These are phyloP conservation scores for Coemansia furcata DNA, from an alignment of 192 early-diverging fungal genomes.

Conservation along the genomic window DNA sequence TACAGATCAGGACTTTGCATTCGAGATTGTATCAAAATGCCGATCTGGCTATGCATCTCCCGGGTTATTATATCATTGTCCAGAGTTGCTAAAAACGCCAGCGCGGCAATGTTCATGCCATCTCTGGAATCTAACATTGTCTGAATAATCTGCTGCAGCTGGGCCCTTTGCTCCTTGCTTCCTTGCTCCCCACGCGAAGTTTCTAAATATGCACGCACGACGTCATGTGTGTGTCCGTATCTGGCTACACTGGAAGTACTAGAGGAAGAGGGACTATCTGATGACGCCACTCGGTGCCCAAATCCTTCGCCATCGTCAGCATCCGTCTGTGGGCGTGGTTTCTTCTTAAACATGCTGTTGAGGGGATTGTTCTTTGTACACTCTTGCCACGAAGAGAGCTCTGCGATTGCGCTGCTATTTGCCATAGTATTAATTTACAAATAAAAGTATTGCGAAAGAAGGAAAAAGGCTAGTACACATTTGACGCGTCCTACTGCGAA, in stretches of 20 bases:
- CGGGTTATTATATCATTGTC: constrained; percentile 1
- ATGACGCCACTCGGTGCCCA: neutral
- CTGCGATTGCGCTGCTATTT: constrained; percentile 28
- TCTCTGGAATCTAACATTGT: constrained; percentile 7
- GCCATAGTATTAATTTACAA: neutral
- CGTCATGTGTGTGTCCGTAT: constrained; percentile 5
- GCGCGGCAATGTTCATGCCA: constrained; percentile 1
- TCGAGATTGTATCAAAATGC: neutral
- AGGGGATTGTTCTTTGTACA: constrained; percentile 10
- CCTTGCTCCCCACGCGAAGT: constrained; percentile 5
- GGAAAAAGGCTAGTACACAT: neutral
- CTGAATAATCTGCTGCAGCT: neutral
- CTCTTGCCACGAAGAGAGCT: constrained; percentile 11
- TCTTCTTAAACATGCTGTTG: constrained; percentile 3
- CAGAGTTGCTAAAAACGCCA: constrained; percentile 14
- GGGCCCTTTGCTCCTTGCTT: constrained; percentile 2
- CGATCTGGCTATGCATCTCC: neutral
- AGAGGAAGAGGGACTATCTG: neutral
- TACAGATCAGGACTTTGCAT: constrained; percentile 5
- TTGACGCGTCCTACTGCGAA: neutral
- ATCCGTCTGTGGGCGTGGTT: neutral
- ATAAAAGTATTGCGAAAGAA: neutral
- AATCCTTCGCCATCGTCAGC: constrained; percentile 4
- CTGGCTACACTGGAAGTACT: neutral
- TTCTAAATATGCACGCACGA: constrained; percentile 12